Percentiles rank a stretch among this genome's conserved stretches.
Conservation (phyloP, 2,329 filamentous ascomycete species). For the Colletotrichum gigasporum region DNA sequence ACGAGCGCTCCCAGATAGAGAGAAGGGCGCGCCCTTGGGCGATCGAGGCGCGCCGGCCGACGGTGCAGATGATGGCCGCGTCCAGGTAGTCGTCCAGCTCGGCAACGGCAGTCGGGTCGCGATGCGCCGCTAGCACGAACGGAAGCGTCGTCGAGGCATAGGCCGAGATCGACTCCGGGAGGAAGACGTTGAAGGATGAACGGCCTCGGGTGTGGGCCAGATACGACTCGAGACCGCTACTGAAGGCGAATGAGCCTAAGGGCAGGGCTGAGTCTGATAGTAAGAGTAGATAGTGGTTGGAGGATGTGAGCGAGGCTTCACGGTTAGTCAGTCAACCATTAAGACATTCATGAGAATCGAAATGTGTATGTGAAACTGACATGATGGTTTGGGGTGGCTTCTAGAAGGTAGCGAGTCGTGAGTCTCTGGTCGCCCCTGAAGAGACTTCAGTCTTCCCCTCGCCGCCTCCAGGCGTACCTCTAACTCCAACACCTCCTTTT, state of each 20-base stretch:
- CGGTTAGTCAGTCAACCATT: slow-evolving; percentile 12
- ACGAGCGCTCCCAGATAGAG: slow-evolving; percentile 79
- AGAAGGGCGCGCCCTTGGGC: slow-evolving; percentile 81
- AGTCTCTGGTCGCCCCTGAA: slow-evolving; percentile 44
- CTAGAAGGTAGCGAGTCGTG: not conserved
- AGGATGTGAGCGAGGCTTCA: slow-evolving; percentile 1
- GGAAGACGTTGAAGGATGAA: slow-evolving; percentile 70
- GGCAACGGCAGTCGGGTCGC: slow-evolving; percentile 59
- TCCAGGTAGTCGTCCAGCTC: slow-evolving; percentile 79
- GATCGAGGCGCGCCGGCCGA: slow-evolving; percentile 78
- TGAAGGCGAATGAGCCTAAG: slow-evolving; percentile 88
- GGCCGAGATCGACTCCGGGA: slow-evolving; percentile 75
- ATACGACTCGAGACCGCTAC: slow-evolving; percentile 83
- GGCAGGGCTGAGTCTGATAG: slow-evolving; percentile 85
- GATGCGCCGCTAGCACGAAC: slow-evolving; percentile 76
- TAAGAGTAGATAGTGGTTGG: slow-evolving; percentile 75
- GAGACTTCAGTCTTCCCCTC: slow-evolving; percentile 52
- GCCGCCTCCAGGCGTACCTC: slow-evolving; percentile 61
- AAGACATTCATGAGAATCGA: too few species aligned
- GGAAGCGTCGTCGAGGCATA: slow-evolving; percentile 78
- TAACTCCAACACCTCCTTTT: slow-evolving; percentile 67
- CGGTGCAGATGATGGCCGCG: slow-evolving; percentile 80
- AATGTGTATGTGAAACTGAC: slow-evolving; percentile 33
- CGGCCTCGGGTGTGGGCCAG: slow-evolving; percentile 70
- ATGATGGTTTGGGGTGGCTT: slow-evolving; percentile 28